Conservation (phyloP, 2,329 filamentous ascomycete species). For the Fusarium sp. region DNA sequence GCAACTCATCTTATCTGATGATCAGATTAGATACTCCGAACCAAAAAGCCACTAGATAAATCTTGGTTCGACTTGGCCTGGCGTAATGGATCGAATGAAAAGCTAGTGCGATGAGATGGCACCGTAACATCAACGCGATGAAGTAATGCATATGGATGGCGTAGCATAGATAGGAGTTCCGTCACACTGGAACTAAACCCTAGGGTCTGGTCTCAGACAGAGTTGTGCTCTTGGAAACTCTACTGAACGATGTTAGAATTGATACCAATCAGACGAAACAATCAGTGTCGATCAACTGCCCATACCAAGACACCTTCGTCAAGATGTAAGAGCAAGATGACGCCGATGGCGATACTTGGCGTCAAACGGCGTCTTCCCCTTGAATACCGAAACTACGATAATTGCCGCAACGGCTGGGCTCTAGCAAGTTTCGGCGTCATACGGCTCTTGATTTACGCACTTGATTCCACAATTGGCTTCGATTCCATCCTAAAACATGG, state of each 20-base stretch:
- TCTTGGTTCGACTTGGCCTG: conserved; percentile 1
- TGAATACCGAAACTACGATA: conserved; percentile 20
- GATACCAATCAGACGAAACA: background rate
- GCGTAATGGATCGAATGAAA: background rate
- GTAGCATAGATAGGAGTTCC: conserved; percentile 6
- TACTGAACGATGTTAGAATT: background rate
- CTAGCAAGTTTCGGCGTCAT: conserved; percentile 13
- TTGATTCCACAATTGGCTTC: conserved; percentile 32
- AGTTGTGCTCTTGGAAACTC: background rate
- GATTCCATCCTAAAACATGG: conserved; percentile 30
- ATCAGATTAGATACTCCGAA: conserved; percentile 56
- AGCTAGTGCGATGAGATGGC: background rate
- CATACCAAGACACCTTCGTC: background rate
- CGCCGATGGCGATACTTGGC: conserved; percentile 19
- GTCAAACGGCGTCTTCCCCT: conserved; percentile 1
- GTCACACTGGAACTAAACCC: conserved; percentile 14
- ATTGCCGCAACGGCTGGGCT: conserved; percentile 39
- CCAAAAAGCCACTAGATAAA: conserved; percentile 29
- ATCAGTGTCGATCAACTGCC: background rate
- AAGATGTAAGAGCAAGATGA: conserved; percentile 13
- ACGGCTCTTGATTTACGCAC: conserved; percentile 2
- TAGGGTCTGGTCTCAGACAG: background rate
- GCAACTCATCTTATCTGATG: conserved; percentile 56
- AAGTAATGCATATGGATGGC: conserved; percentile 7
- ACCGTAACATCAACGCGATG: conserved; percentile 7